phyloP scores from a whole-genome alignment of 805 yeast species.

The Metschnikowia cubensis region DNA sequence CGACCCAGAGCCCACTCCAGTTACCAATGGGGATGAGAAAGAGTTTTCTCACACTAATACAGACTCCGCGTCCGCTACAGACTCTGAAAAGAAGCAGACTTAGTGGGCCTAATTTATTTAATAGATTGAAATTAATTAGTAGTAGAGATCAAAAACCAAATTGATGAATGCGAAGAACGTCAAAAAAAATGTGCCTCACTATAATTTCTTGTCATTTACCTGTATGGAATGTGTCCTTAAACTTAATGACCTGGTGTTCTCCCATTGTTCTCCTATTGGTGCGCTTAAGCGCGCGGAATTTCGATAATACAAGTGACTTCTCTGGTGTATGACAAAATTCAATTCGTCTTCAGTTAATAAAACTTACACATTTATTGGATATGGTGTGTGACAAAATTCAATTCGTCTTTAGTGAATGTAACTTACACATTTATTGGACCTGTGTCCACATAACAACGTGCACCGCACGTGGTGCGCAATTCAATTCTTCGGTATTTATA shows the following conservation, averaged over 20 bases:
- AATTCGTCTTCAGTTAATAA: too few species aligned
- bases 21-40: conserved; percentile 1
- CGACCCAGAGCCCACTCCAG: conserved; percentile 18
- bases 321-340: too few species aligned
- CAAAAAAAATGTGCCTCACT: too few species aligned
- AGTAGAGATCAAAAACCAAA: not conserved
- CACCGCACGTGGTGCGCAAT: conserved; percentile 1
- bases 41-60: conserved; percentile 1
- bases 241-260: too few species aligned
- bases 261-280: too few species aligned
- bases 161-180: not conserved
- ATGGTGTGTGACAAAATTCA: too few species aligned
- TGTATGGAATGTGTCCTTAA: too few species aligned
- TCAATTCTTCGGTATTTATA: not conserved
- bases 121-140: not conserved
- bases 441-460: not conserved
- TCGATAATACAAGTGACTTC: too few species aligned
- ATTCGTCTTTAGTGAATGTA: not conserved
- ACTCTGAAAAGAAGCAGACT: conserved; percentile 1
- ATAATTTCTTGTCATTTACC: too few species aligned
- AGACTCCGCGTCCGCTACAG: conserved; percentile 3
- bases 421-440: not conserved
- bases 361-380: too few species aligned
- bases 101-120: not conserved
- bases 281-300: too few species aligned